Evolutionary conservation across 2,329 filamentous ascomycete genomes (phyloP).

Genomic region (Beauveria rudraprayagi): DNA sequence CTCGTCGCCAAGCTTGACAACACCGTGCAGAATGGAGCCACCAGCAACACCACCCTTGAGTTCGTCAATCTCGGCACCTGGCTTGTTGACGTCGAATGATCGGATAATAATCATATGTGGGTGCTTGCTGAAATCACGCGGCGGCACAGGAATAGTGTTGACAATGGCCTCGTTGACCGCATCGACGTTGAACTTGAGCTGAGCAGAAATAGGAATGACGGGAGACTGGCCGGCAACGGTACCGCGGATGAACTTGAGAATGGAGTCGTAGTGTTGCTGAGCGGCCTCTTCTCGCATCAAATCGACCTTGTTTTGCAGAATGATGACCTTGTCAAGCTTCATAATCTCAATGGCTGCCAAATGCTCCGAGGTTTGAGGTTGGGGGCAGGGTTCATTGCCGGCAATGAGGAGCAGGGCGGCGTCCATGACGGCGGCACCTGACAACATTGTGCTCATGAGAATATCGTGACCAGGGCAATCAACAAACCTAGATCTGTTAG

Average conservation of each 20-base stretch:
- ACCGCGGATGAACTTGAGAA: conserved; percentile 95
- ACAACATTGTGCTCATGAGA: conserved; percentile 99
- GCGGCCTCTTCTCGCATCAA: conserved; percentile 95
- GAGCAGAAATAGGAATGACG: conserved; percentile 93
- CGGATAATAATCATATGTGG: conserved; percentile 99
- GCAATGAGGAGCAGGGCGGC: conserved; percentile 92
- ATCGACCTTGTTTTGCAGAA: conserved; percentile 99
- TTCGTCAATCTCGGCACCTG: conserved; percentile 96
- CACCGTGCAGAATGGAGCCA: conserved; percentile 92
- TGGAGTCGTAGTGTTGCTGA: conserved; percentile 89
- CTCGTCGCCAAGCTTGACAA: conserved; percentile 93
- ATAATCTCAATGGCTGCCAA: conserved; percentile 99
- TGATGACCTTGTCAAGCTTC: conserved; percentile 99
- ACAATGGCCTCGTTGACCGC: conserved; percentile 95
- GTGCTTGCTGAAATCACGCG: conserved; percentile 81
- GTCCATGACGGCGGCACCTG: conserved; percentile 98
- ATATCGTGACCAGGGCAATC: conserved; percentile 99
- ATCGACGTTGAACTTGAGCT: conserved; percentile 99
- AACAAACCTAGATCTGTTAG: conserved; percentile 59
- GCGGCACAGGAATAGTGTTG: conserved; percentile 86
- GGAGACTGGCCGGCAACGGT: conserved; percentile 92
- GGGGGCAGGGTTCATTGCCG: conserved; percentile 95
- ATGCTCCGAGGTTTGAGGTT: conserved; percentile 98
- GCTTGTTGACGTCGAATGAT: conserved; percentile 99
- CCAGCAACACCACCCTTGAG: conserved; percentile 97